phyloP scores from a whole-genome alignment of 169 alveolate genomes.

The Pseudocohnilembus persalinus region DNA sequence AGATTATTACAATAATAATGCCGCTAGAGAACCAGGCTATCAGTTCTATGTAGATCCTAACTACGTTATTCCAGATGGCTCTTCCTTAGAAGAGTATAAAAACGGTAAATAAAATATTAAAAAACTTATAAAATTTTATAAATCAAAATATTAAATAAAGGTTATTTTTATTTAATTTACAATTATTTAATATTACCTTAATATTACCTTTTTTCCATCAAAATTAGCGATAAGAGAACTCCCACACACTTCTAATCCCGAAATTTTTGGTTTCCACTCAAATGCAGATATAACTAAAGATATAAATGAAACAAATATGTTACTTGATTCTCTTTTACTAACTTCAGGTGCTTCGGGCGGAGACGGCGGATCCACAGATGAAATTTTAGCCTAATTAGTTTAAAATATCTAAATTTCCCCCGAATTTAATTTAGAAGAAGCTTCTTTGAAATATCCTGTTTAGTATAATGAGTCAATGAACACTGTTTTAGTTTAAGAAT shows the following conservation, averaged over 20 bases:
- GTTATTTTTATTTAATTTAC: constrained; percentile 1
- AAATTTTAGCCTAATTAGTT: constrained; percentile 67
- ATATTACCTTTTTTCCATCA: constrained; percentile 60
- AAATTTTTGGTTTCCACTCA: constrained; percentile 85
- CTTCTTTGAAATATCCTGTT: constrained; percentile 79
- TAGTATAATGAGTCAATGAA: constrained; percentile 87
- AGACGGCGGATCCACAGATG: constrained; percentile 54
- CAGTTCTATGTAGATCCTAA: constrained; percentile 12
- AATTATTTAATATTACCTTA: constrained; percentile 74
- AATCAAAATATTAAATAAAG: constrained; percentile 41
- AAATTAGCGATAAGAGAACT: constrained; percentile 52
- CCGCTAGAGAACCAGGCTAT: constrained; percentile 46
- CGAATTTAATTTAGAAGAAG: constrained; percentile 79
- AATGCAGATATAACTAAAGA: constrained; percentile 90
- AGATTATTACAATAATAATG: constrained; percentile 74
- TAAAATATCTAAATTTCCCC: constrained; percentile 80
- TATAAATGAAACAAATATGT: constrained; percentile 71
- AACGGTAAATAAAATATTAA: constrained; percentile 14
- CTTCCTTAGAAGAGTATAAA: not conserved
- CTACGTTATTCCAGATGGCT: constrained; percentile 15
- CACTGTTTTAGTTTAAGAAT: constrained; percentile 89
- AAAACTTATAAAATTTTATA: too few species aligned
- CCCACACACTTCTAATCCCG: constrained; percentile 82
- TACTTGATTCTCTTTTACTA: constrained; percentile 24
- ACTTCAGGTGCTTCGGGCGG: constrained; percentile 53